Percentiles rank a stretch among this genome's conserved stretches.
Conservation (phyloP, 306 rosid genomes). For the Ceratonia siliqua region DNA sequence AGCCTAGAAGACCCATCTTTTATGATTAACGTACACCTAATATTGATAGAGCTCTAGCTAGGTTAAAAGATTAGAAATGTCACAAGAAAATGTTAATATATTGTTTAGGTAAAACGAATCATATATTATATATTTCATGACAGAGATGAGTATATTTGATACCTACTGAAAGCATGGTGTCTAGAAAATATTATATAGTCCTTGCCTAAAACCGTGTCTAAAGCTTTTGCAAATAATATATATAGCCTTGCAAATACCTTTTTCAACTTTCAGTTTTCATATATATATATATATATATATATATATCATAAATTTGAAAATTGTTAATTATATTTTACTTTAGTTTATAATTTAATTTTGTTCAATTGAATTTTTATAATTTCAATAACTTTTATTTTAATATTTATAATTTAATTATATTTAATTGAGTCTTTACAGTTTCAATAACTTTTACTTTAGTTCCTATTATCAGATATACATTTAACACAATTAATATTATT, state of each 20-base stretch:
- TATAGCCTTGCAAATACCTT: background rate
- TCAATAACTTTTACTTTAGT: no score
- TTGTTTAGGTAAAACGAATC: slow-evolving; percentile 19
- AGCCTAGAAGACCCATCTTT: background rate
- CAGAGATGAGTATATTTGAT: background rate
- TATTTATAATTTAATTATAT: no score
- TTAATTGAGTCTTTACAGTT: no score
- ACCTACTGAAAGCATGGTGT: background rate
- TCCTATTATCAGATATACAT: no score
- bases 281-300: no score
- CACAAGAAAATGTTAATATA: slow-evolving; percentile 16
- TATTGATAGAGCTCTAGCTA: background rate
- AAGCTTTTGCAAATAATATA: background rate
- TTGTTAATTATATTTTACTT: no score
- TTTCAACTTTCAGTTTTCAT: no score
- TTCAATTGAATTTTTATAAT: no score
- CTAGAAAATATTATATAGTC: background rate
- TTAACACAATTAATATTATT: no score
- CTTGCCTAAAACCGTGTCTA: background rate
- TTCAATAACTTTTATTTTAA: no score
- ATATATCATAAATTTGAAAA: background rate
- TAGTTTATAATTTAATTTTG: no score
- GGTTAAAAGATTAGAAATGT: slow-evolving; percentile 16
- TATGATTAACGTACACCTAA: background rate
- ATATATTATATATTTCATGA: background rate